Conservation (phyloP, 805 yeast species). For the Spathaspora hagerdaliae region DNA sequence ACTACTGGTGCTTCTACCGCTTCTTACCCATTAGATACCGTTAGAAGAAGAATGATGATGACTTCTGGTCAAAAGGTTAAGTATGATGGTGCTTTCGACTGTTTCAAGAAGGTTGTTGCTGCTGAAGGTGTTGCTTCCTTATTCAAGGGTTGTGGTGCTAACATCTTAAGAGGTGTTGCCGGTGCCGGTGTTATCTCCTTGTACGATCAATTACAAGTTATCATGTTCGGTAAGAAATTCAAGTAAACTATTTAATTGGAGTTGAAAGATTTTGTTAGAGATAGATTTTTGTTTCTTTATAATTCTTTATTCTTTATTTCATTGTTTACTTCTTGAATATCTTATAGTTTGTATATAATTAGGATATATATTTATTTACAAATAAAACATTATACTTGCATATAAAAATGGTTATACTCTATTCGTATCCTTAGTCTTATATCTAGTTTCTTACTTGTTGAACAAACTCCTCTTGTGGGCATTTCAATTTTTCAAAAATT, state of each 20-base stretch:
- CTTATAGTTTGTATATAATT: slow-evolving; percentile 1
- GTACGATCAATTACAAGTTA: slow-evolving; percentile 95
- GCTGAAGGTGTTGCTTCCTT: slow-evolving; percentile 91
- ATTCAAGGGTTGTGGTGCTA: slow-evolving; percentile 99
- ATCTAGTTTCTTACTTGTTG: too few relatives aligned
- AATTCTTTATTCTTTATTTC: neutral
- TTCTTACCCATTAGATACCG: slow-evolving; percentile 98
- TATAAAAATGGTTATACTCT: neutral
- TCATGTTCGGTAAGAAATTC: slow-evolving; percentile 95
- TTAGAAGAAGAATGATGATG: slow-evolving; percentile 99
- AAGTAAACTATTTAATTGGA: slow-evolving; percentile 37
- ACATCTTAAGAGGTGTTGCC: slow-evolving; percentile 99
- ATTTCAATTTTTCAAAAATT: too few relatives aligned
- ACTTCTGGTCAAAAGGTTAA: slow-evolving; percentile 98
- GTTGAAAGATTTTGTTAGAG: neutral
- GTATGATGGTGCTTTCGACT: slow-evolving; percentile 93
- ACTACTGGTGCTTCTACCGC: slow-evolving; percentile 98
- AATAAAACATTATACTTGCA: neutral
- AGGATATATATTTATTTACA: neutral
- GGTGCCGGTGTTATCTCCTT: slow-evolving; percentile 99
- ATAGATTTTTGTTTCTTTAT: slow-evolving; percentile 3
- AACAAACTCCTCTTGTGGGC: too few relatives aligned
- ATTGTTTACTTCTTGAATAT: slow-evolving; percentile 2
- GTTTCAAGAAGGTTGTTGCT: slow-evolving; percentile 87
- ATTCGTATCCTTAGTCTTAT: neutral